Evolutionary conservation across 2,329 filamentous ascomycete species (phyloP), one percentile per base, ranked within the genome.

Genomic region (Cladosporium sp.): DNA sequence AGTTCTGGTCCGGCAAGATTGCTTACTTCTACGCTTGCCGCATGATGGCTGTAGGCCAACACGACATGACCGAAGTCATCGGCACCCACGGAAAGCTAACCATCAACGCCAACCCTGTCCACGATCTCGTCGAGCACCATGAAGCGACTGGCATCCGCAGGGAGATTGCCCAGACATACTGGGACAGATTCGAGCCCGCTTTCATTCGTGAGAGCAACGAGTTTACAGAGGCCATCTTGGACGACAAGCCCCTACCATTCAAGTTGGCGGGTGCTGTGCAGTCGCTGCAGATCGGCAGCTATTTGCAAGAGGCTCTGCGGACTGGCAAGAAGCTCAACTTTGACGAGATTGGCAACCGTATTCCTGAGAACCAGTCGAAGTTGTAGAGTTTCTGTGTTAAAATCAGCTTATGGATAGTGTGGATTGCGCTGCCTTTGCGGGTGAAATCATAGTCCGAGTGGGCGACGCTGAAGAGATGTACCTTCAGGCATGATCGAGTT

Each of bases 41-140:
- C 16, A 90, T 89, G 85, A 90, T 90, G 84, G 85, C 87, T 0
- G 84, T 85, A 0, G 88, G 88, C 0, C 88, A 90, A 75, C 85
- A 89, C 67, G 88, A 90, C 73, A 85, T 82, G 66, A 89, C 88
- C 0, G 87, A 90, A 77, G 84, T 90, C 68, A 87, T 90, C 64
- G 88, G 88, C 14, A 90, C 88, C 1, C 81, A 84, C 69, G 87
- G 88, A 49, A 90, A 89, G 74, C 72, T 90, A 6, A 78, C 81
- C 0, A 80, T 90, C 67, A 90, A 90, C 71, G 81, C 80, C 7
- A 83, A 88, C 69, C 88, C 88, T 5, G 77, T 79, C 56, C 77
- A 75, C 2, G 84, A 85, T 65, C 78, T 88, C 26, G 82, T 89
- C 28, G 83, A 86, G 66, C 79, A 85, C 55, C 83, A 86, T 72